Evolutionary conservation across 139 green algal genomes (phyloP), one percentile per base, ranked within the genome.

Genomic region (Picochlorum sp.): DNA sequence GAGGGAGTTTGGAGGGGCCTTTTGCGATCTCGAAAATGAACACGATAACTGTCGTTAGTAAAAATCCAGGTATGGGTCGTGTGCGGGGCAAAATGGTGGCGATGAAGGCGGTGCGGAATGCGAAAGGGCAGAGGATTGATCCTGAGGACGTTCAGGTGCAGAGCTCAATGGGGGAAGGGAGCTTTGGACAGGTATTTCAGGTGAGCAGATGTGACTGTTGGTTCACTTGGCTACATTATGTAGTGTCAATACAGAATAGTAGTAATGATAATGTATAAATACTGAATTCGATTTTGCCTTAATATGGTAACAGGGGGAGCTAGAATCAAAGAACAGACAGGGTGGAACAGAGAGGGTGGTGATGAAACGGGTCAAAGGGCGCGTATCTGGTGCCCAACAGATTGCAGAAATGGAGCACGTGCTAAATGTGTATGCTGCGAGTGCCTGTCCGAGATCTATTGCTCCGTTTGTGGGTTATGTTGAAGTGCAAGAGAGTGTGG

Each of bases 331-430:
- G n/a, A n/a, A n/a, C n/a, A n/a, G n/a, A n/a, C n/a, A n/a, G n/a
- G n/a, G n/a, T n/a, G n/a, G n/a, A n/a, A n/a, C n/a, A n/a, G n/a
- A n/a, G n/a, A n/a, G n/a, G n/a, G 81, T 91, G 3, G 74, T 91
- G n/a, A 60, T 91, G 3, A 91, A 91, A 64, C 63, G 78, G 0
- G 78, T 88, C 3, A 87, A 85, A 51, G 52, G 63, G 0, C 29
- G 61, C 10, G 84, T 91, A n/a, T 61, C 80, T 70, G 85, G 81
- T 10, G 82, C 85, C 0, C 58, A 73, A 40, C 63, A 81, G 57
- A 91, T 94, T 79, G 47, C 52, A 18, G 67, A 86, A 59, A 88
- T 87, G 76, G 86, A 93, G 71, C 80, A 89, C 63, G 33, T 89
- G 56, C 73, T 94, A 33, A 93, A 93, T 30, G 78, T 88, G 44